Evolutionary conservation across 768 basidiomycete genomes (phyloP).

Genomic region (Boletus reticulatus): DNA sequence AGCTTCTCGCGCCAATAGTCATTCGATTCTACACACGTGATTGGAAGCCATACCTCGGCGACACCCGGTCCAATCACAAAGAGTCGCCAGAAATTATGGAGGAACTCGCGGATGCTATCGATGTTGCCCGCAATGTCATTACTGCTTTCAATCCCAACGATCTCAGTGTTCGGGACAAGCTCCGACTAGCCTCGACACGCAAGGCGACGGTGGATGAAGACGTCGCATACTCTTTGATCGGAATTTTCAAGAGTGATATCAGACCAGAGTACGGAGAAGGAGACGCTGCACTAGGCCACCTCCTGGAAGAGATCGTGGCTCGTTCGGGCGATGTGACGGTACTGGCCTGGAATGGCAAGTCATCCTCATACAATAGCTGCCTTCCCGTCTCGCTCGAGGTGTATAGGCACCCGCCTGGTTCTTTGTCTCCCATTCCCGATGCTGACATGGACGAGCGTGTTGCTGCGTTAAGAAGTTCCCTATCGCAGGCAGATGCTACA

Average conservation of each 20-base stretch:
- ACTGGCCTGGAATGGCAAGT: slow-evolving; percentile 8
- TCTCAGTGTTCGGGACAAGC: slow-evolving; percentile 7
- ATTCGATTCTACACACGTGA: slow-evolving; percentile 7
- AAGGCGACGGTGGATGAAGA: slow-evolving; percentile 7
- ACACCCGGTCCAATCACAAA: slow-evolving; percentile 8
- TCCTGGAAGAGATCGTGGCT: slow-evolving; percentile 10
- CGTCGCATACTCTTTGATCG: slow-evolving; percentile 8
- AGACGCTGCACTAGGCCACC: slow-evolving; percentile 5
- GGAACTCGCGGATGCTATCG: slow-evolving; percentile 7
- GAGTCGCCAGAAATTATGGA: slow-evolving; percentile 7
- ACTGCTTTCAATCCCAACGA: not conserved
- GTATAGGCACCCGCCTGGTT: not conserved
- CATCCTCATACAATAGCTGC: slow-evolving; percentile 15
- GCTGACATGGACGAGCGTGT: not conserved
- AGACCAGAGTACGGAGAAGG: slow-evolving; percentile 8
- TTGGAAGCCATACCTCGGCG: slow-evolving; percentile 10
- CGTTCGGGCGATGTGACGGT: slow-evolving; percentile 9
- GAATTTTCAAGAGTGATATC: slow-evolving; percentile 10
- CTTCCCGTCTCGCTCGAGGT: slow-evolving; percentile 1
- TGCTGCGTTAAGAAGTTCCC: not conserved
- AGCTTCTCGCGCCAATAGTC: slow-evolving; percentile 10
- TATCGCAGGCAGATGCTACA: not conserved
- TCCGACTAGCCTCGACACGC: slow-evolving; percentile 10
- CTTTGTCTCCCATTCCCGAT: not conserved
- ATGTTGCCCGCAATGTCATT: slow-evolving; percentile 1